A percentile compares a stretch with the other conserved stretches of the same genome.
Conservation (phyloP, 1,139 yeast genomes). For the Debaryomyces sp. region DNA sequence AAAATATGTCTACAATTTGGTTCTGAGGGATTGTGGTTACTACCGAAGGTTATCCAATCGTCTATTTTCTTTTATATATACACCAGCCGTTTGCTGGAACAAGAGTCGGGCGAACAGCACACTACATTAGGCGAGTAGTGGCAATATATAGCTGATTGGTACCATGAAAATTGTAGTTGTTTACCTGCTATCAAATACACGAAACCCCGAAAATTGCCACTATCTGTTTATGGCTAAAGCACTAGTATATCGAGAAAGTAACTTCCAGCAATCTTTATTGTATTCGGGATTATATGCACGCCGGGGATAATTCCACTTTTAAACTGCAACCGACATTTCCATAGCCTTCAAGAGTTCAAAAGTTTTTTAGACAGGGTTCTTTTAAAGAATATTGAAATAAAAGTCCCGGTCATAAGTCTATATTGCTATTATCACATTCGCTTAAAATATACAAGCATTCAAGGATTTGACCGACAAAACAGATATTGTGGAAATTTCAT, state of each 20-base stretch:
- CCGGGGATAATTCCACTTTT: constrained; percentile 6
- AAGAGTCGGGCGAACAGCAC: background rate
- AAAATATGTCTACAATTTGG: background rate
- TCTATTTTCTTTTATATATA: background rate
- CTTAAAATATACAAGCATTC: background rate
- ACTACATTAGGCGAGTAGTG: background rate
- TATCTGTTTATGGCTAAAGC: background rate
- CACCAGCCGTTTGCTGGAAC: background rate
- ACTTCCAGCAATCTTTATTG: constrained; percentile 5
- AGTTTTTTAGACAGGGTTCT: background rate
- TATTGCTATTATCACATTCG: constrained; percentile 4
- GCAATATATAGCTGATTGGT: background rate
- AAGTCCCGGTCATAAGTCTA: background rate
- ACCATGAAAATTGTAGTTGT: background rate
- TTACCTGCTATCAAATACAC: background rate
- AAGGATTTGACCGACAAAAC: background rate
- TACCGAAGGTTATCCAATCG: background rate
- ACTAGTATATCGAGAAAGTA: constrained; percentile 1
- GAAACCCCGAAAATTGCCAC: background rate
- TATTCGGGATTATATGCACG: constrained; percentile 1
- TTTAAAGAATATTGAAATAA: background rate
- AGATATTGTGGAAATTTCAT: background rate
- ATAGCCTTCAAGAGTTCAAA: constrained; percentile 1
- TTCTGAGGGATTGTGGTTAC: background rate
- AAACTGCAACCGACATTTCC: constrained; percentile 7